Conservation (phyloP, 345 rosid genomes). For the Aegle marmelos region DNA sequence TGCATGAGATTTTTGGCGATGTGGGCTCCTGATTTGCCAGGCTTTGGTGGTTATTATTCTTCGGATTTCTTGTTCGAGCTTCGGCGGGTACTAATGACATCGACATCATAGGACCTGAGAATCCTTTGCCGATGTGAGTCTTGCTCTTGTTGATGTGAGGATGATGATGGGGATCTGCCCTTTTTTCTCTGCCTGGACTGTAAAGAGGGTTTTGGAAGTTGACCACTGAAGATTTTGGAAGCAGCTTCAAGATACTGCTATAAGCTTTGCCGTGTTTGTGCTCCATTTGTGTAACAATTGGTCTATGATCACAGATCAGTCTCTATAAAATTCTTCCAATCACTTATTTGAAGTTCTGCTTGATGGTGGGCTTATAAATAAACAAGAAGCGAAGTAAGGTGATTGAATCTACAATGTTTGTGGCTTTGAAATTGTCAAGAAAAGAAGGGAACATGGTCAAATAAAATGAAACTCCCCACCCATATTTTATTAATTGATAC, state of each 20-base stretch:
- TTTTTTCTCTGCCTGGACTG: constrained; percentile 63
- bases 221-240: constrained; percentile 57
- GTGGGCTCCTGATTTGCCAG: constrained; percentile 54
- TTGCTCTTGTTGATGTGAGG: constrained; percentile 19
- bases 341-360: neutral
- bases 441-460: constrained; percentile 18
- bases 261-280: constrained; percentile 31
- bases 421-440: constrained; percentile 16
- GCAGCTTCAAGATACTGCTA: constrained; percentile 46
- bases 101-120: constrained; percentile 61
- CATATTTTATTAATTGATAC: constrained; percentile 8
- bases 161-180: constrained; percentile 16
- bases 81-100: constrained; percentile 48
- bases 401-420: neutral
- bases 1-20: constrained; percentile 89
- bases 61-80: constrained; percentile 41
- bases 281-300: neutral
- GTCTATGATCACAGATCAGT: neutral
- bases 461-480: neutral
- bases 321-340: neutral
- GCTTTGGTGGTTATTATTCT: constrained; percentile 24
- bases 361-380: too few species aligned
- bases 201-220: constrained; percentile 52
- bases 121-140: constrained; percentile 29
- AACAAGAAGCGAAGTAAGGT: too few species aligned